Conservation (phyloP, 2,329 filamentous ascomycete species). For the Fusarium sp. region DNA sequence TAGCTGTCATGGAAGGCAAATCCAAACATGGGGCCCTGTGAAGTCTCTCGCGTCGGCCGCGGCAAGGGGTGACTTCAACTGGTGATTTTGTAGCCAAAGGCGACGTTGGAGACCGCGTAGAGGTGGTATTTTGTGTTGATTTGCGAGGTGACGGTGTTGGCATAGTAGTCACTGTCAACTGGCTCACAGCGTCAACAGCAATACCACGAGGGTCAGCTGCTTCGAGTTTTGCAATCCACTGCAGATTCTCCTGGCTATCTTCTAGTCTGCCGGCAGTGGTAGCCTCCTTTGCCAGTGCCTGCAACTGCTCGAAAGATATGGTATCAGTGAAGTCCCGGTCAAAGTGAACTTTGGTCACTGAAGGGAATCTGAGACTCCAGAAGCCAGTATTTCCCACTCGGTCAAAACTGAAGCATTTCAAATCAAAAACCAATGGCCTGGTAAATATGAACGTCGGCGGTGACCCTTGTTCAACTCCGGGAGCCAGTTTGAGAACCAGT, state of each 20-base stretch:
- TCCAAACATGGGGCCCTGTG: neutral
- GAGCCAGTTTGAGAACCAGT: slow-evolving; percentile 57
- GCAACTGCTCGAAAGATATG: slow-evolving; percentile 74
- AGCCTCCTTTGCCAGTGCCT: slow-evolving; percentile 68
- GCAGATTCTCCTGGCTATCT: slow-evolving; percentile 66
- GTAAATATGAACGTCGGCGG: slow-evolving; percentile 66
- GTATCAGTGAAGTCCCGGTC: slow-evolving; percentile 76
- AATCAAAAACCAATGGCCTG: slow-evolving; percentile 78
- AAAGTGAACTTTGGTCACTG: slow-evolving; percentile 77
- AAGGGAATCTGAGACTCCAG: slow-evolving; percentile 79
- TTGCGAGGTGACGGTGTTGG: slow-evolving; percentile 46
- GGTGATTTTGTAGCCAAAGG: slow-evolving; percentile 6
- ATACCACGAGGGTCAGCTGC: slow-evolving; percentile 57
- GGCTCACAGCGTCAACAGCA: slow-evolving; percentile 54
- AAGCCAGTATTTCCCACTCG: slow-evolving; percentile 73
- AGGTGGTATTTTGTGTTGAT: slow-evolving; percentile 37
- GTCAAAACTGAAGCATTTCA: slow-evolving; percentile 82
- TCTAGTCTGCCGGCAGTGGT: slow-evolving; percentile 57
- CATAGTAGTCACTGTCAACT: slow-evolving; percentile 53
- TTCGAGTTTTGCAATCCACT: slow-evolving; percentile 70
- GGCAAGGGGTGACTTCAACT: neutral
- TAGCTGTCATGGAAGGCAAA: neutral
- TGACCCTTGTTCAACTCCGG: slow-evolving; percentile 52
- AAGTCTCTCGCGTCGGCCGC: neutral
- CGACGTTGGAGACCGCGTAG: slow-evolving; percentile 25